Percentiles rank a stretch among this genome's conserved stretches.
Conservation (phyloP, 2,329 filamentous ascomycete genomes). For the Scolecobasidium constrictum region DNA sequence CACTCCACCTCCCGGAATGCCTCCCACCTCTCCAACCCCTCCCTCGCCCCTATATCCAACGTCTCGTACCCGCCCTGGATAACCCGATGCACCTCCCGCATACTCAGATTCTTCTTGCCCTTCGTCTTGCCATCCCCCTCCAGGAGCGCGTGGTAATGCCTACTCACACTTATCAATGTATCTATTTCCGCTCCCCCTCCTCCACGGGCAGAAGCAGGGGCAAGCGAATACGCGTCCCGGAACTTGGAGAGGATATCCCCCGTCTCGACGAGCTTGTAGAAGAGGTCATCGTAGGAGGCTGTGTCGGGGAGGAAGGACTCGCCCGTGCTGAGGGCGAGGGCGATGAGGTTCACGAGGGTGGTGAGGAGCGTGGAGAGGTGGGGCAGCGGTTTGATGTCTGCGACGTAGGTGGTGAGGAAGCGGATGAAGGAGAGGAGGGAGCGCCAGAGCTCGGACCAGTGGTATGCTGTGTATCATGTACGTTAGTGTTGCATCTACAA, state of each 20-base stretch:
- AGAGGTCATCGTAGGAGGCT: conserved; percentile 85
- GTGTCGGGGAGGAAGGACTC: conserved; percentile 86
- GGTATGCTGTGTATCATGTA: conserved; percentile 45
- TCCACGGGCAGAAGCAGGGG: conserved; percentile 25
- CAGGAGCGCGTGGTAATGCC: conserved; percentile 80
- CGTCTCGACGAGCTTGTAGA: conserved; percentile 95
- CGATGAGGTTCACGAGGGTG: conserved; percentile 70
- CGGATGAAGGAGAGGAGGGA: conserved; percentile 77
- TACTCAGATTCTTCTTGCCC: conserved; percentile 50
- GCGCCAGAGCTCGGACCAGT: conserved; percentile 94
- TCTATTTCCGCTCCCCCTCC: conserved; percentile 42
- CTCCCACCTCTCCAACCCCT: conserved; percentile 78
- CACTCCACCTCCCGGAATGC: conserved; percentile 79
- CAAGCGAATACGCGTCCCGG: conserved; percentile 58
- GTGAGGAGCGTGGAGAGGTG: conserved; percentile 66
- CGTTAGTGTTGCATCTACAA: conserved; percentile 7
- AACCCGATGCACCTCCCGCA: conserved; percentile 72
- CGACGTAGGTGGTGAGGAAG: conserved; percentile 78
- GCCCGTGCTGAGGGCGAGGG: conserved; percentile 72
- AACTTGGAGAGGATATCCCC: conserved; percentile 76
- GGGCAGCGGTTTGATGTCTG: conserved; percentile 59
- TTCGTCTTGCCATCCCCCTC: conserved; percentile 33
- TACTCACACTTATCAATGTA: conserved; percentile 69
- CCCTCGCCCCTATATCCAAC: conserved; percentile 78
- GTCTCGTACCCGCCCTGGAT: conserved; percentile 97